These are phyloP conservation scores for Ramaria sp. DNA, from an alignment of 768 basidiomycete species.

Conservation along the genomic window DNA sequence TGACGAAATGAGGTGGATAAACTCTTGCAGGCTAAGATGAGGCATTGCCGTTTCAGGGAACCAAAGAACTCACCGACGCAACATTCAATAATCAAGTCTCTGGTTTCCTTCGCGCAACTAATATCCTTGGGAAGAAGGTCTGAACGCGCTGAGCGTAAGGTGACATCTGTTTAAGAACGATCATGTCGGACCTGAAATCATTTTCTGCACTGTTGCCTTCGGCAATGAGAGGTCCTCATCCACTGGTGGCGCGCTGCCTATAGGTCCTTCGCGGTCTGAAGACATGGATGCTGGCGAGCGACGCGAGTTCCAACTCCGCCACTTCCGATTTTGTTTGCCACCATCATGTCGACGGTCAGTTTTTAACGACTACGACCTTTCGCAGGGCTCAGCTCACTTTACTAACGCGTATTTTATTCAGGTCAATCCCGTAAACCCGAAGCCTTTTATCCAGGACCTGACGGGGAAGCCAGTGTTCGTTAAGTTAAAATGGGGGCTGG, in stretches of 20 bases:
- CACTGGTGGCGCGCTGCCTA: constrained; percentile 45
- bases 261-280: constrained; percentile 68
- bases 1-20: constrained; percentile 93
- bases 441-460: constrained; percentile 97
- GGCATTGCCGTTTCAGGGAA: neutral
- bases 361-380: neutral
- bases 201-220: constrained; percentile 95
- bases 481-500: constrained; percentile 95
- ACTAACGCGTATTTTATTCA: constrained; percentile 20
- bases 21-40: constrained; percentile 47
- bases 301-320: constrained; percentile 9
- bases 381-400: neutral
- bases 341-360: constrained; percentile 60
- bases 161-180: neutral
- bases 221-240: constrained; percentile 94
- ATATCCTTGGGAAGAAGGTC: constrained; percentile 86
- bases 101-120: constrained; percentile 88
- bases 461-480: constrained; percentile 96
- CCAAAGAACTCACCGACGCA: constrained; percentile 72
- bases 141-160: constrained; percentile 21
- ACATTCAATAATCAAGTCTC: constrained; percentile 94
- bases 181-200: constrained; percentile 66
- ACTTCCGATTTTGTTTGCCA: neutral
- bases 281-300: constrained; percentile 48
- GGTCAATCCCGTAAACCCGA: constrained; percentile 94